Evolutionary conservation across 345 rosid genomes (phyloP).

Genomic region (Iberis pinnata): DNA sequence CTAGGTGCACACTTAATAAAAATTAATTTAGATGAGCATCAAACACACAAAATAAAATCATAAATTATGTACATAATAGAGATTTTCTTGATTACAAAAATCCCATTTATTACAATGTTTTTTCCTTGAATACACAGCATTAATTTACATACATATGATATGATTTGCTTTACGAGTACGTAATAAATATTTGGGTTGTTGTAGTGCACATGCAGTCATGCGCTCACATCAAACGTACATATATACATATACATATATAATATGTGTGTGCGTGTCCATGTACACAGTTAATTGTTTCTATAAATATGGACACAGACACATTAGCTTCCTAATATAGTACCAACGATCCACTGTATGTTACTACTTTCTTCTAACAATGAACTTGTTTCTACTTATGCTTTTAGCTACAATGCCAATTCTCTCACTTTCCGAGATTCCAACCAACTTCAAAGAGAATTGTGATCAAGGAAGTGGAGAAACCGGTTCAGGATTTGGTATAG

Average conservation of each 20-base stretch:
- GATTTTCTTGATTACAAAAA: too few relatives aligned
- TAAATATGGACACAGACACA: slow-evolving; percentile 27
- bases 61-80: too few relatives aligned
- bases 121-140: background rate
- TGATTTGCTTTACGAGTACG: slow-evolving; percentile 10
- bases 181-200: slow-evolving; percentile 19
- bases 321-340: slow-evolving; percentile 19
- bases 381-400: slow-evolving; percentile 15
- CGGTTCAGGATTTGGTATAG: slow-evolving; percentile 29
- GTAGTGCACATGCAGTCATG: slow-evolving; percentile 28
- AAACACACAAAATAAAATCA: too few relatives aligned
- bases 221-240: background rate
- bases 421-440: slow-evolving; percentile 24
- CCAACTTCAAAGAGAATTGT: slow-evolving; percentile 41
- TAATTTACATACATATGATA: slow-evolving; percentile 2
- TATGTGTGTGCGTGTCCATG: background rate
- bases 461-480: slow-evolving; percentile 32
- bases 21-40: too few relatives aligned
- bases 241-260: background rate
- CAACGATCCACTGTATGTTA: slow-evolving; percentile 22
- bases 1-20: too few relatives aligned
- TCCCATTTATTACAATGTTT: too few relatives aligned
- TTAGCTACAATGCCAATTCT: slow-evolving; percentile 11
- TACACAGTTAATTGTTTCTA: slow-evolving; percentile 17
- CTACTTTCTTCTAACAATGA: too few relatives aligned